Conservation (phyloP, 139 green algal genomes). For the Coelastrella sp. region DNA sequence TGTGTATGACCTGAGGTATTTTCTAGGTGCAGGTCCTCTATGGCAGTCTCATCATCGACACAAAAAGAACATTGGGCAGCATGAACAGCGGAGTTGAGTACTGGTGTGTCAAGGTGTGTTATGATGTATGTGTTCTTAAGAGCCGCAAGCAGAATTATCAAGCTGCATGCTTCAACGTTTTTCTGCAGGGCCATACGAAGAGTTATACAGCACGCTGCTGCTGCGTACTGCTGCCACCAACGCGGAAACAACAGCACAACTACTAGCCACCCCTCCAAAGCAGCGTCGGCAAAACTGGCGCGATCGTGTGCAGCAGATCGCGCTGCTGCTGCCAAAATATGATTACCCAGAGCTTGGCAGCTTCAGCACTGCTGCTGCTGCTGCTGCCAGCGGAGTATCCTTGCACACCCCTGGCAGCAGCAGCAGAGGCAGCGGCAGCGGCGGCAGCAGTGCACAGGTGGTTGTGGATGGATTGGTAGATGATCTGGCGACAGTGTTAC, state of each 20-base stretch:
- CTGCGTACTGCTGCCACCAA: neutral
- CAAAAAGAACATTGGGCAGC: too few relatives aligned
- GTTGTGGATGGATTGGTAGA: constrained; percentile 12
- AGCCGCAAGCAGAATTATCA: too few relatives aligned
- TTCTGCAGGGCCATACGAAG: neutral
- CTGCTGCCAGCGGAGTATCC: neutral
- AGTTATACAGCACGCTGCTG: constrained; percentile 14
- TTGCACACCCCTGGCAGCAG: neutral
- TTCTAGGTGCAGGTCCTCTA: too few relatives aligned
- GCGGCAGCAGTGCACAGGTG: neutral
- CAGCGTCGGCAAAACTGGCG: neutral
- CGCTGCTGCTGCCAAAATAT: constrained; percentile 36
- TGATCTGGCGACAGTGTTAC: neutral
- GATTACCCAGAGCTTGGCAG: neutral
- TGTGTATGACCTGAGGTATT: too few relatives aligned
- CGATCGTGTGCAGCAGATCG: neutral
- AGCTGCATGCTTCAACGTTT: too few relatives aligned
- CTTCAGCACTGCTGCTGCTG: constrained; percentile 11
- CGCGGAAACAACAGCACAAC: neutral
- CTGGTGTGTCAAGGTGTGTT: too few relatives aligned
- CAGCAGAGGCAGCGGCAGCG: constrained; percentile 6
- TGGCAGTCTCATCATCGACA: too few relatives aligned
- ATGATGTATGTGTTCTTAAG: too few relatives aligned
- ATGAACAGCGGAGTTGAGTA: too few relatives aligned
- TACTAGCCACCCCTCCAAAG: neutral